Evolutionary conservation across 2,329 filamentous ascomycete genomes (phyloP), one percentile per base, ranked within the genome.

Genomic region (Penicillium paneum): DNA sequence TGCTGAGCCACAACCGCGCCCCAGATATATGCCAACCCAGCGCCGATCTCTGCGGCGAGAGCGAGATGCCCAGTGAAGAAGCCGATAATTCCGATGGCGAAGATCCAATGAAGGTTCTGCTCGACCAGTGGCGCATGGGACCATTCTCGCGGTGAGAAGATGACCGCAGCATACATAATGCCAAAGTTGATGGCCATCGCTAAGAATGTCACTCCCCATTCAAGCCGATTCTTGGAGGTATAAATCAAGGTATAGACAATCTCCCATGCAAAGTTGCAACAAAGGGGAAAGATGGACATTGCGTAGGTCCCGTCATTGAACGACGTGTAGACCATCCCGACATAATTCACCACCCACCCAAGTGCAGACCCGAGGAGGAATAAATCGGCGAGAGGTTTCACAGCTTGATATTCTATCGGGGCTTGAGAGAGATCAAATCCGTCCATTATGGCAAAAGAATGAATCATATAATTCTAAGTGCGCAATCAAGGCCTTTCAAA

Each of bases 181-280:
- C 26, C 44, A 19, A 60, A 6, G 10, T 62, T 57, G 34, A 62
- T 32, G 24, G 2, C 54, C 59, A 3, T 24, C n/a, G 0, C 54
- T 11, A n/a, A 5, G 21, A 24, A 24, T 24, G 47, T 48, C 13
- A 56, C 52, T 3, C 19, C 21, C n/a, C 41, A 36, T 34, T 62
- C 58, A 13, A 41, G 10, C 15, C 32, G 3, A n/a, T 49, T 51
- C 24, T 51, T 55, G 35, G 59, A 55, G 4, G 57, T 58, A 49
- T 63, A 61, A 11, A 63, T 38, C 6, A 58, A 13, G n/a, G 35
- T 36, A 28, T 60, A 63, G 5, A 60, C 45, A 3, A 56, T n/a
- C 19, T 64, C 60, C 60, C 56, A 64, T 8, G 58, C 57, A 24
- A 64, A 43, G 24, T 63, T 61, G 42, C 49, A 51, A 44, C 58